Evolutionary conservation across 805 yeast genomes (phyloP).

Genomic region (Jamesozyma rosinii): DNA sequence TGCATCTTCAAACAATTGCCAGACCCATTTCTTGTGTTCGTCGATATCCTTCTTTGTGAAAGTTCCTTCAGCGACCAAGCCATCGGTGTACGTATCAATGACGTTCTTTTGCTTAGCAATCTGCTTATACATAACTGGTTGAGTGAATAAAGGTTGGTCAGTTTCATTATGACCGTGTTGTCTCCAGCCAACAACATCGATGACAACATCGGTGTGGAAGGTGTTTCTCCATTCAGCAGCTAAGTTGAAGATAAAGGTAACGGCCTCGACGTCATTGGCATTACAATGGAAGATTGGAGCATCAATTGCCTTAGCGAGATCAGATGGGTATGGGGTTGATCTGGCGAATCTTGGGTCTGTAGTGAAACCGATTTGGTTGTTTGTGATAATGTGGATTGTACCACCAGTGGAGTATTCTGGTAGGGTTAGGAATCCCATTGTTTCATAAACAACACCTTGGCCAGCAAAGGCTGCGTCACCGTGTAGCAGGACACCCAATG

Average conservation of each 20-base stretch:
- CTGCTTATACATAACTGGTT: slow-evolving; percentile 91
- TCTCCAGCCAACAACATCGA: slow-evolving; percentile 97
- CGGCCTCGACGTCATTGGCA: slow-evolving; percentile 94
- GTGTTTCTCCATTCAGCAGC: slow-evolving; percentile 98
- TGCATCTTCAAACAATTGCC: slow-evolving; percentile 87
- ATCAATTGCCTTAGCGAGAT: slow-evolving; percentile 89
- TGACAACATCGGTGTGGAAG: slow-evolving; percentile 91
- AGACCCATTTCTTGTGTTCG: slow-evolving; percentile 96
- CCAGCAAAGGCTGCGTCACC: slow-evolving; percentile 99
- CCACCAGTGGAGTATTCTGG: slow-evolving; percentile 98
- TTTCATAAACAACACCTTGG: slow-evolving; percentile 98
- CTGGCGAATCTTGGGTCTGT: slow-evolving; percentile 97
- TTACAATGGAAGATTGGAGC: slow-evolving; percentile 99
- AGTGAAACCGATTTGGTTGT: slow-evolving; percentile 98
- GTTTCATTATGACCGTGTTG: slow-evolving; percentile 99
- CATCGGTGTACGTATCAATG: slow-evolving; percentile 71
- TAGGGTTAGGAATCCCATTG: slow-evolving; percentile 85
- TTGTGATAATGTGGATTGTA: slow-evolving; percentile 89
- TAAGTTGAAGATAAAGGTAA: slow-evolving; percentile 80
- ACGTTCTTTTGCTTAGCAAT: slow-evolving; percentile 85
- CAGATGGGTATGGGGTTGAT: slow-evolving; percentile 96
- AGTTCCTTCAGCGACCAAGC: slow-evolving; percentile 76
- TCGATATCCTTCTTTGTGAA: slow-evolving; percentile 84
- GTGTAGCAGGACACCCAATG: slow-evolving; percentile 85
- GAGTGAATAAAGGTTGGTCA: slow-evolving; percentile 98